Base-by-base conservation (phyloP, 73 alveolate species). In the Blepharisma japonicum region DNA sequence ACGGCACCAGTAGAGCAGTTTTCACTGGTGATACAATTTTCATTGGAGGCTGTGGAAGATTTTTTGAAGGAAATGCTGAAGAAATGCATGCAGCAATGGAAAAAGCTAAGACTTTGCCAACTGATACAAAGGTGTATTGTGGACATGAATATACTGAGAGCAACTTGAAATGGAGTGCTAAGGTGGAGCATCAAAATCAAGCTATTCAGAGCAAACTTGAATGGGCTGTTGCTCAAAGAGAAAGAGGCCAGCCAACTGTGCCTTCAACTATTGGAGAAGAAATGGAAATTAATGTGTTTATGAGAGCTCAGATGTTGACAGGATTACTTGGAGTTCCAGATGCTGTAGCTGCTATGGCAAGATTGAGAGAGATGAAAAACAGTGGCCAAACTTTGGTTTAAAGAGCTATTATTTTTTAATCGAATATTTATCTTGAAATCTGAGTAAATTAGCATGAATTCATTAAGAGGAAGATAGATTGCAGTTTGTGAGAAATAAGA, bases 11-110 rank as follows among this genome's bases (percentile, higher is more conserved):
- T 68, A 55, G 49, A 68, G 45, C 61, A 11, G 61, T 68, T 0
- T 68, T 68, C 77, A 89, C 95, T 27, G 95, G 95, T 0, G 95
- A 89, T 48, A 89, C 95, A 6, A 38, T 89, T 14, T 89, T 89
- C 46, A 77, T 89, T n/a, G 95, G 95, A 20, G 91, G 92, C 6
- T 87, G 91, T 71, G 95, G 95, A 6, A 74, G 87, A 51, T 89
- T 89, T 84, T 89, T 89, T 78, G 95, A 89, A 77, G 95, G 95
- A 6, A 55, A 45, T 39, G 90, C 95, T 8, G 79, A 71, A 25
- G 77, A 77, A 56, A 89, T 89, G 95, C 78, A 32, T 8, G 21
- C 56, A 7, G 86, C 85, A 7, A 71, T 89, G 87, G 86, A 89
- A 11, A 68, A 68, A 20, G 84, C 81, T 0, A 50, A 6, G 50